Evolutionary conservation across 2,329 filamentous ascomycete genomes (phyloP), one percentile per base, ranked within the genome.

Genomic region (Verticillium dahliae): DNA sequence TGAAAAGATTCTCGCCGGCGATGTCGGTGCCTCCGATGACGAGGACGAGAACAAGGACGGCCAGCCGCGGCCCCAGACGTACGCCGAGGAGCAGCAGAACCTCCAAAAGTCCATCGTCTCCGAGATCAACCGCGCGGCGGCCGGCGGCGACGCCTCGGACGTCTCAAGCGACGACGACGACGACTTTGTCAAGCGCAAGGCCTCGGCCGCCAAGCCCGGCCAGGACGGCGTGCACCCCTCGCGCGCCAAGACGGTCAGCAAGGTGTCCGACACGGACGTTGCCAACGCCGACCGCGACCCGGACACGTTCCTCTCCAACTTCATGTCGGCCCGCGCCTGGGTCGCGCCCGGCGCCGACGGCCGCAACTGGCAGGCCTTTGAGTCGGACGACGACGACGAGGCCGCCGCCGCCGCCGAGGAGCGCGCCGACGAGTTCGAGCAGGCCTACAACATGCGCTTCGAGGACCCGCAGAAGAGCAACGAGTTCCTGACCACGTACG

Each of bases 401-500:
- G 80, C 92, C 57, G 87, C 90, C 35, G 79, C 91, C 54, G 86
- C 89, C 38, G 15, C n/a, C 18, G 45, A 37, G 35, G 82, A 85
- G 34, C 83, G 85, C 56, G 93, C 93, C 33, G 94, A 98, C 55
- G 86, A 89, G 63, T 96, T 94, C 70, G 95, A 99, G 76, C 84
- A 90, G 66, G 93, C 93, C 4, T 99, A 97, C 78, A 99, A 99
- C 77, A 78, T 97, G 76, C 90, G 95, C 38, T 99, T 99, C 70
- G 95, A 99, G 73, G 91, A 98, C 69, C 92, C 95, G 0, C 84
- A 84, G 63, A 92, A 91, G 71, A 88, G 91, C 69, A 97, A 97
- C 71, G 92, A 97, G 75, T 88, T 90, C 58, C 80, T 99, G 37
- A 87, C 90, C 70, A 92, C 93, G 6, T 96, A 97, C 76, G 90